These are phyloP conservation scores for Cladochytrium replicatum DNA, from an alignment of 192 early-diverging fungal genomes.

Conservation along the genomic window DNA sequence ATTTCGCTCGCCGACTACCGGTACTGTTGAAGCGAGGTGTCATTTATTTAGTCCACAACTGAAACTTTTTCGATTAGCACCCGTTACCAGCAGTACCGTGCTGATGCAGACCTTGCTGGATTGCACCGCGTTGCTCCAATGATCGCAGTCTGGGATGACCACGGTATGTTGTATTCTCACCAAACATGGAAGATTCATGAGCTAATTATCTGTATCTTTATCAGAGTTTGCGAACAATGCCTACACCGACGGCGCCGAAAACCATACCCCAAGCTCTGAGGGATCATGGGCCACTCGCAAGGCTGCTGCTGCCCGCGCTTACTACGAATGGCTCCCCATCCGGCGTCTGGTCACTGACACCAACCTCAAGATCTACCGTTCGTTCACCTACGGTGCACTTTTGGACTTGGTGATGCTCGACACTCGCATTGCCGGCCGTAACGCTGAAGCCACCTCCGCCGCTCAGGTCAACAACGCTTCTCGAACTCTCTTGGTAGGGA, in stretches of 20 bases:
- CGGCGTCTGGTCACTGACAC: constrained; percentile 7
- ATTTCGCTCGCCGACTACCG: constrained; percentile 23
- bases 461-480: no score
- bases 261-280: neutral
- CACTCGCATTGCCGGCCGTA: constrained; percentile 27
- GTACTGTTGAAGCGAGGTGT: no score
- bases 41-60: no score
- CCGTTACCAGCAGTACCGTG: constrained; percentile 32
- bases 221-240: constrained; percentile 33
- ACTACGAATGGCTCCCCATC: constrained; percentile 36
- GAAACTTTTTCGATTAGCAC: no score
- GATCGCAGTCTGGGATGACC: constrained; percentile 23
- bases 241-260: constrained; percentile 1
- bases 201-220: no score
- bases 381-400: constrained; percentile 27
- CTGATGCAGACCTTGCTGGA: constrained; percentile 21
- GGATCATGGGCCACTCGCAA: constrained; percentile 16
- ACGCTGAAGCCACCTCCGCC: no score
- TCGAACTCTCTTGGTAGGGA: no score
- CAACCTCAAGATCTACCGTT: constrained; percentile 24
- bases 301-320: constrained; percentile 23
- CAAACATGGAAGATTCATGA: no score
- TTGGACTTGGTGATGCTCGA: constrained; percentile 34
- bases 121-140: constrained; percentile 20
- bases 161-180: no score